Evolutionary conservation across 1,284 basidiomycete genomes (phyloP), one percentile per base, ranked within the genome.

Genomic region (Omphalotus olearius): DNA sequence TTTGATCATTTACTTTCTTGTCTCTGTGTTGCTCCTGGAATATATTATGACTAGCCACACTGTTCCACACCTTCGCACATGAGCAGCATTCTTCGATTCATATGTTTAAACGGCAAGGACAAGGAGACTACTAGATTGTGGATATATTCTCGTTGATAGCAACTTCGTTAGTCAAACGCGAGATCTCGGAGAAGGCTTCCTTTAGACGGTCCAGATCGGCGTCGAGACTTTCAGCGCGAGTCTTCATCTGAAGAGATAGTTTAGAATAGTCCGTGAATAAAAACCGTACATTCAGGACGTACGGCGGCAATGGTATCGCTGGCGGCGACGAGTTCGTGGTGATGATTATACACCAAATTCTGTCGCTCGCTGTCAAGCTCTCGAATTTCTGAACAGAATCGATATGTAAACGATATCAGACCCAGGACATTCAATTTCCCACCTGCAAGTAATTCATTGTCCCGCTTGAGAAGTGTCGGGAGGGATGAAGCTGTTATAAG

Each of bases 291-390:
- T 4, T 2, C 30, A 33, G 30, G 11, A 65, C 83, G 40, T 69
- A 93, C 91, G 18, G 86, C 83, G 54, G 84, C 82, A 56, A 96
- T 95, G 5, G 93, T 96, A 61, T 93, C 91, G 57, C 88, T 91
- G 1, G 93, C 93, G 1, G 90, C 88, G 44, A 96, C 93, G 17
- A 96, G 82, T 62, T 96, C 93, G 59, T 94, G 92, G 62, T 96
- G 93, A 61, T 96, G 93, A 59, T 96, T 94, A 65, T 96, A 96
- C 3, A 96, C 93, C 36, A 96, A 72, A 17, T 88, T 89, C 65
- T 96, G 93, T 28, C 91, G 77, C 64, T 95, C 93, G 59, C 88
- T 85, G 54, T 95, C 91, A 4, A 96, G 70, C 58, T 94, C 82
- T 40, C 90, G 78, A 54, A 96, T 94, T 67, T 94, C 91, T 89